phyloP scores from a whole-genome alignment of 1,284 basidiomycete genomes.

The Cutaneotrichosporon dermatis region DNA sequence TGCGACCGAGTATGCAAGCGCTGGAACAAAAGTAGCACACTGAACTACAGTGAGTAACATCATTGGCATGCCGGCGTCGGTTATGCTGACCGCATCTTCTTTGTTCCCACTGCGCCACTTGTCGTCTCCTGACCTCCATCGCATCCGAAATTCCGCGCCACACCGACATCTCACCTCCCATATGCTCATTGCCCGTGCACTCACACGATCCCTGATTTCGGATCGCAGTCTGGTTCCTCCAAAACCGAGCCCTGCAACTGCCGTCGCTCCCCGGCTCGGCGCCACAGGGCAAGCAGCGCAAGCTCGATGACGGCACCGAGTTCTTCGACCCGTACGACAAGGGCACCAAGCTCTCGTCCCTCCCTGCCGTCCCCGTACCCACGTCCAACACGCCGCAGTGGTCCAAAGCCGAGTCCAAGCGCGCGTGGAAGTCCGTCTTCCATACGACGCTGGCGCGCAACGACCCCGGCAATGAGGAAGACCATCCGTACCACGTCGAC shows the following conservation, averaged over 20 bases:
- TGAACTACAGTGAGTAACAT: constrained; percentile 71
- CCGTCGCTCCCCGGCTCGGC: constrained; percentile 47
- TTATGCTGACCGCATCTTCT: no score
- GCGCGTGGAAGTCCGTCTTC: constrained; percentile 41
- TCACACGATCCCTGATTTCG: not conserved
- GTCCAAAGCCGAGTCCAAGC: constrained; percentile 50
- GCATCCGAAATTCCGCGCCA: no score
- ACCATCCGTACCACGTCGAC: constrained; percentile 42
- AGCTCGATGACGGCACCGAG: constrained; percentile 39
- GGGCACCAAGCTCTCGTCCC: constrained; percentile 48
- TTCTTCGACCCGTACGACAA: constrained; percentile 50
- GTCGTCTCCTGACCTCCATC: no score
- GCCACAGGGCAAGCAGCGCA: constrained; percentile 48
- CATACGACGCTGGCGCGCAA: constrained; percentile 38
- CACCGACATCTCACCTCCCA: no score
- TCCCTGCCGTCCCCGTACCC: constrained; percentile 55
- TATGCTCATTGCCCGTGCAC: not conserved
- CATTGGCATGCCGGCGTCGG: no score
- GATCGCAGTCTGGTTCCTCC: constrained; percentile 77
- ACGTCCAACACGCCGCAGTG: constrained; percentile 39
- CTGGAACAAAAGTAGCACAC: constrained; percentile 78
- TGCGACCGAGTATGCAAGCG: constrained; percentile 76
- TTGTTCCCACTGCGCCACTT: no score
- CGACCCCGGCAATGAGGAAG: constrained; percentile 25
- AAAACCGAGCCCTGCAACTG: constrained; percentile 50